Evolutionary conservation across 495 filamentous ascomycete species (phyloP), one percentile per base, ranked within the genome.

Genomic region (Penicillium soppii): DNA sequence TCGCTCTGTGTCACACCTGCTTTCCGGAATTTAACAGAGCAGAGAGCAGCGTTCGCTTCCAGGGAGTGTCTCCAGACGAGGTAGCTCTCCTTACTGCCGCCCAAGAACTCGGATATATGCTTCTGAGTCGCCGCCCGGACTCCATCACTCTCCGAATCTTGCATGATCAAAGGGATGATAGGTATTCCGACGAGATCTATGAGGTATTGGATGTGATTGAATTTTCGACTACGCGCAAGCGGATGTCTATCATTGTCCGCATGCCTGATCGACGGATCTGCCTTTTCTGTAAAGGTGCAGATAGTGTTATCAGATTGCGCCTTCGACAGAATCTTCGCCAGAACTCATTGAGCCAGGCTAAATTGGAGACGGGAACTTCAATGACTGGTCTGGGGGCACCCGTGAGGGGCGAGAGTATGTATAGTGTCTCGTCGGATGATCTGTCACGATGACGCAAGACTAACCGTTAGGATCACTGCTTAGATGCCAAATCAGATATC

Each of bases 61-160:
- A 97, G 71, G 90, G 92, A 2, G 87, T 91, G 5, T 97, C 92
- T 6, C 94, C 94, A 0, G 94, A 98, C 59, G 94, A 98, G 65
- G 73, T 95, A 32, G 94, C 94, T 7, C 74, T 98, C 30, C 87
- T 97, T 1, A 79, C 83, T 57, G 94, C 91, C 7, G 94, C 94
- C 2, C 83, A 85, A 49, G 92, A 98, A 46, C 73, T 98, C 53
- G 94, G 91, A 1, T 94, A 86, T 52, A 67, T 96, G 10, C 80
- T 92, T 17, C 73, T 87, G 51, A 88, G 96, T 57, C 84, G 86
- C 20, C 79, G 88, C 41, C 63, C 79, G 8, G 74, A 77, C 16
- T 76, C 72, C 9, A 67, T 90, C 30, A 82, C 82, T 4, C 69
- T 90, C 39, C 78, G 79, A 47, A 77, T 71, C 5, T 22, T 65